A percentile compares a stretch with the other conserved stretches of the same genome.
Evolutionary conservation across 169 alveolate genomes (phyloP).

Genomic region (Cryptosporidium xiaoi): DNA sequence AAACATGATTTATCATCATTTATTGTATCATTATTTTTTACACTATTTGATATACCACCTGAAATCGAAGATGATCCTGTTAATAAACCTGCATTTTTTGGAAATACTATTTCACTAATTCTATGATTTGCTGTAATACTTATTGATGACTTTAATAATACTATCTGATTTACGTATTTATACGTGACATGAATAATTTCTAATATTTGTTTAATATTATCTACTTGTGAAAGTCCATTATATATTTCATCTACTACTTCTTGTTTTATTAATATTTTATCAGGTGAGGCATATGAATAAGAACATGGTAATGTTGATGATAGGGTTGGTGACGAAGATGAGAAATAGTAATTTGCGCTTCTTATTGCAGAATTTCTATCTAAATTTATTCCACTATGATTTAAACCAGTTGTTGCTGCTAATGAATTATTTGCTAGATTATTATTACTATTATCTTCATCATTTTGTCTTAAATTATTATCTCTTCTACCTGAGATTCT

Average conservation of each 20-base stretch:
- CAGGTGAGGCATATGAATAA: no score
- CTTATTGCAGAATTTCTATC: not conserved
- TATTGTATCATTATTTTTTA: not conserved
- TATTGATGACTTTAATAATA: conserved; percentile 12
- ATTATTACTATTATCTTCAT: not conserved
- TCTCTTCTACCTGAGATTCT: not conserved
- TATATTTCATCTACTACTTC: conserved; percentile 62
- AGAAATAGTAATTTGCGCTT: not conserved
- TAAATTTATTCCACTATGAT: not conserved
- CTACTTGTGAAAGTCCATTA: conserved; percentile 54
- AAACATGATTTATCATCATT: not conserved
- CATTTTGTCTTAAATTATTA: not conserved
- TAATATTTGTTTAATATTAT: conserved; percentile 15
- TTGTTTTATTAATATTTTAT: conserved; percentile 14
- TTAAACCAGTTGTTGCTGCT: not conserved
- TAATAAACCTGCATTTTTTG: conserved; percentile 36
- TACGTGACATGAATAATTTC: conserved; percentile 28
- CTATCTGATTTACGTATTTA: conserved; percentile 18
- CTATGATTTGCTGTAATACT: not conserved
- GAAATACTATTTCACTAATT: conserved; percentile 17
- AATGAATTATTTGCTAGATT: not conserved
- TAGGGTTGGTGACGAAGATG: not conserved
- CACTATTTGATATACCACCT: not conserved
- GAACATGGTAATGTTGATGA: not conserved
- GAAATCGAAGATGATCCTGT: not conserved